phyloP scores from a whole-genome alignment of 2,329 filamentous ascomycete species.

The Aspergillaceae sp. region DNA sequence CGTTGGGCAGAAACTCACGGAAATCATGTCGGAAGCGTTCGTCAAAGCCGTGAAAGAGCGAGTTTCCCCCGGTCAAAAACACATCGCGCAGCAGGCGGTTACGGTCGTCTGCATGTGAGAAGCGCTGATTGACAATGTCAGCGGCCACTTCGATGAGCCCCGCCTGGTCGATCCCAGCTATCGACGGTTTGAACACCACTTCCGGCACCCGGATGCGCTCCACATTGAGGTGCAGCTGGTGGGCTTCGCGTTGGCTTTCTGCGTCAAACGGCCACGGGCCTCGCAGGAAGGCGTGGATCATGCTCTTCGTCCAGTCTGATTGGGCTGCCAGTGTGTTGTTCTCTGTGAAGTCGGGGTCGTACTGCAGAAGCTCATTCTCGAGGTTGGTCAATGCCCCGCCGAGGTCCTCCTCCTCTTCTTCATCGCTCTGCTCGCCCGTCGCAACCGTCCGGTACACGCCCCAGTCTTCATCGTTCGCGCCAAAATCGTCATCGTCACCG shows the following conservation, averaged over 20 bases:
- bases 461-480: constrained; percentile 96
- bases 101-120: constrained; percentile 50
- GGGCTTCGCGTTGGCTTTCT: constrained; percentile 67
- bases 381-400: constrained; percentile 62
- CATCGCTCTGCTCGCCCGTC: constrained; percentile 68
- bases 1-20: constrained; percentile 61
- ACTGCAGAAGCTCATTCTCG: constrained; percentile 74
- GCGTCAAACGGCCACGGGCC: constrained; percentile 80
- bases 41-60: constrained; percentile 78
- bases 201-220: constrained; percentile 92
- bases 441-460: constrained; percentile 91
- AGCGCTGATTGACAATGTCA: constrained; percentile 77
- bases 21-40: constrained; percentile 68
- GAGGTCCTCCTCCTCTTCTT: constrained; percentile 88
- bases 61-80: constrained; percentile 91
- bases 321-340: constrained; percentile 87
- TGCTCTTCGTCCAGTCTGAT: constrained; percentile 86
- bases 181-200: constrained; percentile 83
- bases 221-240: constrained; percentile 92
- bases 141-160: constrained; percentile 87
- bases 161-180: constrained; percentile 87
- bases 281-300: constrained; percentile 82
- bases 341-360: constrained; percentile 84
- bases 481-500: constrained; percentile 91
- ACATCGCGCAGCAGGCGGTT: constrained; percentile 72